Conservation (phyloP, 192 early-diverging fungal species). For the Borealophlyctis nickersoniae region DNA sequence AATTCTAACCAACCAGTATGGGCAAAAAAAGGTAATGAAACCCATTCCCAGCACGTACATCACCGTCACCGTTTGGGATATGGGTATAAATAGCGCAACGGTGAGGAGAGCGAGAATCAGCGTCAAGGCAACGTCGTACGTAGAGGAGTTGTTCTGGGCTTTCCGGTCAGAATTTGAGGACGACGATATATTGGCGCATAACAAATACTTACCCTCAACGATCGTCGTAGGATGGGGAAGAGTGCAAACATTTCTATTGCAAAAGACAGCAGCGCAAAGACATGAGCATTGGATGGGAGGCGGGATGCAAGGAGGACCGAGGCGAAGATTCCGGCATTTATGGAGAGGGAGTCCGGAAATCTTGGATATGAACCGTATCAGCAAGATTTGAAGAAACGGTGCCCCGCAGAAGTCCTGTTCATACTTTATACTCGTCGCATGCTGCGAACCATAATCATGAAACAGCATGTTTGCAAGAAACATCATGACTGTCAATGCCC, state of each 20-base stretch:
- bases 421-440: conserved; percentile 7
- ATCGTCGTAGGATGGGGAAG: conserved; percentile 88
- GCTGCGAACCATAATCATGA: conserved; percentile 65
- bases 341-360: conserved; percentile 92
- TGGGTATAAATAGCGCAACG: conserved; percentile 6
- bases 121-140: conserved; percentile 34
- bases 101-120: conserved; percentile 14
- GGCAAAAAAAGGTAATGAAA: conserved; percentile 84
- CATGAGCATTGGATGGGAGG: conserved; percentile 75
- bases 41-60: conserved; percentile 60
- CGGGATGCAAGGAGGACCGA: conserved; percentile 88
- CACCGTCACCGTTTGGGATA: conserved; percentile 49
- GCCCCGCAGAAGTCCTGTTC: conserved; percentile 21
- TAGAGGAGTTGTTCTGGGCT: conserved; percentile 30
- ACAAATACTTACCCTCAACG: conserved; percentile 46
- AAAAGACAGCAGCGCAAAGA: conserved; percentile 83
- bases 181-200: not conserved
- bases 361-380: conserved; percentile 29
- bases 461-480: conserved; percentile 86
- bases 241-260: conserved; percentile 90
- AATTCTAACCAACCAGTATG: conserved; percentile 86
- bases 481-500: conserved; percentile 80
- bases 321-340: conserved; percentile 93
- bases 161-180: not conserved
- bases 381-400: conserved; percentile 22